Base-by-base conservation (phyloP, 2,329 filamentous ascomycete genomes). In the Graphilbum sp. region DNA sequence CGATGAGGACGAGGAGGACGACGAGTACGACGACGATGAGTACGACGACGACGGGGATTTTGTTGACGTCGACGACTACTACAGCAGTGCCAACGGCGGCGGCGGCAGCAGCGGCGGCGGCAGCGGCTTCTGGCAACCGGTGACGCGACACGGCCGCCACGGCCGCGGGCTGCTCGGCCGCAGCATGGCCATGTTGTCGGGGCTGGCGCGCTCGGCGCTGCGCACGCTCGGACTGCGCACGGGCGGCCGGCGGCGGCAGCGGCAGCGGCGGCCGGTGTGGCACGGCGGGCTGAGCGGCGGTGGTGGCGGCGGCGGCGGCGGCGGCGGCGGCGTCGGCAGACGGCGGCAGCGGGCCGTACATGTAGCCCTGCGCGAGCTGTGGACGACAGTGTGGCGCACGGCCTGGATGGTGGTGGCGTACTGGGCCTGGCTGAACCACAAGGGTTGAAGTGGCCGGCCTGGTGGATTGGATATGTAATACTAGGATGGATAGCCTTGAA, bases 381-480 rank as follows among this genome's bases (percentile, higher is more conserved):
- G 64, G 56, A 67, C 62, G 9, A 76, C 70, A 33, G 49, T 76
- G 16, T 74, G 70, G 59, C 63, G 69, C 35, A 75, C 86, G 4
- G 64, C 63, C 6, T 72, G 69, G 64, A 68, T 81, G 54, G 73
- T 72, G 17, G 54, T 76, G 33, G 46, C 61, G 13, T 75, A 75
- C 53, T 90, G 81, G 64, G 63, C 63, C 23, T 82, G 75, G 58
- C 57, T 88, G 47, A 63, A 77, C 40, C 73, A 69, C 58, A 66
- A 65, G 50, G 76, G 77, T 7, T 47, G 29, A 40, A 2, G 3
- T 11, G n/a, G n/a, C n/a, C n/a, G n/a, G n/a, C n/a, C n/a, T n/a
- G n/a, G n/a, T n/a, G n/a, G n/a, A n/a, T n/a, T n/a, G n/a, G n/a
- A n/a, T n/a, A n/a, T n/a, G n/a, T n/a, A n/a, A n/a, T n/a, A n/a